Evolutionary conservation across 2,329 filamentous ascomycete genomes (phyloP), one percentile per base, ranked within the genome.

Genomic region (Penicillium sp.): DNA sequence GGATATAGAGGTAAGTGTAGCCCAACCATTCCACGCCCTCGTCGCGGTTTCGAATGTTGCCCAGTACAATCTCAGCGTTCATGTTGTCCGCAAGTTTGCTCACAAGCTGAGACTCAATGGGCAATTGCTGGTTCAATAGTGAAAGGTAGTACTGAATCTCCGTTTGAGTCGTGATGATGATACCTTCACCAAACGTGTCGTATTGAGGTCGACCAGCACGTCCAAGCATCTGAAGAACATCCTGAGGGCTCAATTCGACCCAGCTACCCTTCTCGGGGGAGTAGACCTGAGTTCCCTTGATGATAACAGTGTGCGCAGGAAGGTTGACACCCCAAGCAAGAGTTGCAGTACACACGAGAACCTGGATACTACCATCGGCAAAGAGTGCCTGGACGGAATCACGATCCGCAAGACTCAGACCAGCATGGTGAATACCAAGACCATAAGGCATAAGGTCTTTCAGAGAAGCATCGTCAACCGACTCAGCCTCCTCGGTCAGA

Each of bases 1-100:
- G 88, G 47, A 98, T 89, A 65, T 95, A 98, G 15, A 98, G 82
- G 69, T 98, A 98, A 0, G 92, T 96, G 70, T 98, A 98, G 10
- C 93, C 92, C 29, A 98, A 81, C 93, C 93, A 98, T 66, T 98
- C 91, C n/a, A 98, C 93, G 60, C 88, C 93, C 66, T 98, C 93
- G 59, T 98, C 92, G 51, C 95, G 84, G 53, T 79, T 91, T 48
- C 92, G 84, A 24, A 98, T 82, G 63, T 95, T 98, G 44, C 93
- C 93, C 18, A 98, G 80, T 8, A 98, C 95, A 63, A 98, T 80
- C 67, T 98, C 93, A 2, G 93, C 93, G 61, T 98, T 98, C 56
- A 98, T 78, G 56, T 96, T 97, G 73, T 98, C 93, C 1, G 93
- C 90, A 43, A 98, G 75, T 63, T 89, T 91, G 72, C 89, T 92